Evolutionary conservation across 1,139 yeast species (phyloP), one percentile per base, ranked within the genome.

Genomic region (Pichia sp.): DNA sequence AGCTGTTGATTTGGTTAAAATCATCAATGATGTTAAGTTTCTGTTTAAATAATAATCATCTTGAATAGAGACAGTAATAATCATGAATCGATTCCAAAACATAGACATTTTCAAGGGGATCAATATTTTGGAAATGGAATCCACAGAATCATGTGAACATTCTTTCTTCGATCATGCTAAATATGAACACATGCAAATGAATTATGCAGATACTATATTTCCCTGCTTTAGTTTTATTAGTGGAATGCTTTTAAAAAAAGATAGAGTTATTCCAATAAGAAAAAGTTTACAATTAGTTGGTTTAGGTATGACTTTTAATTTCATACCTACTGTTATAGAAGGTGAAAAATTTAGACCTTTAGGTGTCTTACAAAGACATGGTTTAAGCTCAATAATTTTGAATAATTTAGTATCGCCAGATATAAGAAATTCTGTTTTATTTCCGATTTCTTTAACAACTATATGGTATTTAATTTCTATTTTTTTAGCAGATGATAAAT

Each of bases 311-410:
- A 64, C 61, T 4, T 66, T 61, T 54, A 66, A 66, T 51, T 45
- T 62, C 8, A 39, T 63, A 40, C 53, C 56, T 25, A 53, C 44
- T 7, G 5, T 51, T 2, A 39, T 50, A 7, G 49, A 53, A 9
- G 49, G 51, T 7, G 52, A 43, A 29, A 50, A 40, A 26, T 56
- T 62, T 7, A 57, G 71, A n/a, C 60, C 62, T 10, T 57, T 61
- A 10, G 72, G 72, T 2, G 66, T 68, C 35, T 56, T 68, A 43
- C 72, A 68, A 49, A 59, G 72, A 34, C 62, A 66, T 33, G 72
- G 70, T 1, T 44, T 66, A 6, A 58, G 65, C 26, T 55, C 66
- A 7, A 52, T 66, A 31, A 46, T 68, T 25, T 45, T 47, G 34
- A 50, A 44, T 25, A 50, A 38, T 34, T 4, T 50, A 7, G 27